Percentiles rank a stretch among this genome's conserved stretches.
Evolutionary conservation across 2,329 filamentous ascomycete species (phyloP).

Genomic region (Alternaria infectoria): DNA sequence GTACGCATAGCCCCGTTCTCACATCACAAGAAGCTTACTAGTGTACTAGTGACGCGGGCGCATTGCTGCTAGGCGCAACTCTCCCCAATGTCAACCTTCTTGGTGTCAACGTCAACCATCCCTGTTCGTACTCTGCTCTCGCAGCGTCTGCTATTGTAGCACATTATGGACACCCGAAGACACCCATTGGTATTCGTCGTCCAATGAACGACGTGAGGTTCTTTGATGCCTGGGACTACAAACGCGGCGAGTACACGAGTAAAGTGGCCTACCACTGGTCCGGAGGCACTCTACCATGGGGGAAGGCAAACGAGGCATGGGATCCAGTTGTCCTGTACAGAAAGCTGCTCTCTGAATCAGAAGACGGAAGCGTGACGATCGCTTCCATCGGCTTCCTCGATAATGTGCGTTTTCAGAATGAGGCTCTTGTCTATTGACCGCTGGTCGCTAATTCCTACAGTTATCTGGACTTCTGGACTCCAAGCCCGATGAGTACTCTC

Average conservation of each 20-base stretch:
- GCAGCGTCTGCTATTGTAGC: background rate
- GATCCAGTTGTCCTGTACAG: background rate
- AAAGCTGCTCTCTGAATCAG: background rate
- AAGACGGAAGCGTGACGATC: background rate
- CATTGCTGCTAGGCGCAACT: background rate
- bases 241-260: background rate
- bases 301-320: background rate
- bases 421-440: background rate
- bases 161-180: background rate
- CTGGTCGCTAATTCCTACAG: background rate
- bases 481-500: background rate
- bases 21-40: background rate
- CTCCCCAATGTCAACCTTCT: background rate
- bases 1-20: background rate
- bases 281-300: background rate
- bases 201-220: background rate
- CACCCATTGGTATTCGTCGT: background rate
- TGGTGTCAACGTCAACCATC: background rate
- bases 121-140: background rate
- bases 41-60: background rate
- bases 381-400: background rate
- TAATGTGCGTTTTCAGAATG: background rate
- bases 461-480: background rate
- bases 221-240: background rate
- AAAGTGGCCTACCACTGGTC: conserved; percentile 5